Conservation (phyloP, 495 filamentous ascomycete genomes). For the Schizothecium vesticola region DNA sequence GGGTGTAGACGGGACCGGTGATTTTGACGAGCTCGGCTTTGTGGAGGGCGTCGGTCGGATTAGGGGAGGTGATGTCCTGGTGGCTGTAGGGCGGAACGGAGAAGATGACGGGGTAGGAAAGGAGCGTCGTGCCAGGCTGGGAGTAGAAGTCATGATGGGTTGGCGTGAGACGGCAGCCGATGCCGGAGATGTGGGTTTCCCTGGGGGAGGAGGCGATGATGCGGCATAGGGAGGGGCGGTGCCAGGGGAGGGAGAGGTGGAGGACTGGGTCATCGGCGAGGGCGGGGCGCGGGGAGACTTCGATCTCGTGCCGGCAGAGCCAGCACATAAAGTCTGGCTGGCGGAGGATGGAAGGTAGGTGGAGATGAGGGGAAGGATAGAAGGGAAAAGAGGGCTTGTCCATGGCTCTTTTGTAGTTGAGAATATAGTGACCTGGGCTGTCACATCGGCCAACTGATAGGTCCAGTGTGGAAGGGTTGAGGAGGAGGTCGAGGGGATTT, state of each 20-base stretch:
- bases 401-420: neutral
- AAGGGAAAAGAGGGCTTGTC: neutral
- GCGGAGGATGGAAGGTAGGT: neutral
- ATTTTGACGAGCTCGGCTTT: neutral
- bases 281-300: neutral
- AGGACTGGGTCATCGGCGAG: neutral
- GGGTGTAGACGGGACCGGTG: neutral
- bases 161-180: slow-evolving; percentile 1
- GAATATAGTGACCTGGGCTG: neutral
- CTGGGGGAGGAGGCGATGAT: slow-evolving; percentile 1
- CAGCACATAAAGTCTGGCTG: slow-evolving; percentile 12
- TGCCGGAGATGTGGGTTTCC: neutral
- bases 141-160: neutral
- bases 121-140: neutral
- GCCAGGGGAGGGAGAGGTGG: neutral
- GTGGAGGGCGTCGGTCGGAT: neutral
- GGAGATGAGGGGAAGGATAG: neutral
- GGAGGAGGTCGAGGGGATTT: neutral
- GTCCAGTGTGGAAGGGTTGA: neutral
- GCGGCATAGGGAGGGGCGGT: neutral
- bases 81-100: neutral
- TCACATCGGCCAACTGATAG: neutral
- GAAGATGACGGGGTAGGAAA: neutral
- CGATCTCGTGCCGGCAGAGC: slow-evolving; percentile 17
- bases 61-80: neutral